A percentile compares a stretch with the other conserved stretches of the same genome.
Evolutionary conservation across 2,329 filamentous ascomycete genomes (phyloP).

Genomic region (Fusarium robinianum): DNA sequence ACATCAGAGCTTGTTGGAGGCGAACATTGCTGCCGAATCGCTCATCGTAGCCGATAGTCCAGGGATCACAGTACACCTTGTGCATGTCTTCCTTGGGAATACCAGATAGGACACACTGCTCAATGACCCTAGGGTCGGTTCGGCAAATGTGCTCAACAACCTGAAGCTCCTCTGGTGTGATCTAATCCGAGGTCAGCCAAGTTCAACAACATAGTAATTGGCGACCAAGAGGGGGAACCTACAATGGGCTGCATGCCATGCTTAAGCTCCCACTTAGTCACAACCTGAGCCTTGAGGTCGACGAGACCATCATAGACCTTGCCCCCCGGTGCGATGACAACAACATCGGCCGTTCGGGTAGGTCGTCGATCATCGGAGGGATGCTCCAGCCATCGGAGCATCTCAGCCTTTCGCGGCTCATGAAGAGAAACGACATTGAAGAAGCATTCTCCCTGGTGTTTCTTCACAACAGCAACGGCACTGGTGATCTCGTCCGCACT

Average conservation of each 20-base stretch:
- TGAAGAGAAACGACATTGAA: constrained; percentile 87
- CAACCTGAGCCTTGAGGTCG: constrained; percentile 67
- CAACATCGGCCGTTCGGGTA: constrained; percentile 75
- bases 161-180: constrained; percentile 89
- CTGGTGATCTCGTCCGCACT: constrained; percentile 75
- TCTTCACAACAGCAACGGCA: constrained; percentile 66
- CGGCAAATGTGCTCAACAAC: constrained; percentile 76
- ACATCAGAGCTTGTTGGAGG: constrained; percentile 93
- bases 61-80: constrained; percentile 95
- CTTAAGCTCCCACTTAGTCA: constrained; percentile 75
- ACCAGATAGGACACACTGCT: constrained; percentile 83
- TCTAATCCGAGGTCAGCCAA: constrained; percentile 51
- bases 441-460: constrained; percentile 70
- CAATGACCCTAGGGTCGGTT: constrained; percentile 82
- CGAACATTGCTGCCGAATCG: constrained; percentile 78
- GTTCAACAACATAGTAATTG: background rate
- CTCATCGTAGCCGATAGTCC: constrained; percentile 95
- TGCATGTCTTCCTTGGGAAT: constrained; percentile 84
- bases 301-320: constrained; percentile 84
- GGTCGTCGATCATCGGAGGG: constrained; percentile 66
- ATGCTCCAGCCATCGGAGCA: constrained; percentile 77
- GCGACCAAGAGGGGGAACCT: constrained; percentile 34
- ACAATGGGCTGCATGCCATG: constrained; percentile 81
- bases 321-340: constrained; percentile 77
- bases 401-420: constrained; percentile 83